phyloP scores from a whole-genome alignment of 164 flowering plant species.

The Stephania japonica region DNA sequence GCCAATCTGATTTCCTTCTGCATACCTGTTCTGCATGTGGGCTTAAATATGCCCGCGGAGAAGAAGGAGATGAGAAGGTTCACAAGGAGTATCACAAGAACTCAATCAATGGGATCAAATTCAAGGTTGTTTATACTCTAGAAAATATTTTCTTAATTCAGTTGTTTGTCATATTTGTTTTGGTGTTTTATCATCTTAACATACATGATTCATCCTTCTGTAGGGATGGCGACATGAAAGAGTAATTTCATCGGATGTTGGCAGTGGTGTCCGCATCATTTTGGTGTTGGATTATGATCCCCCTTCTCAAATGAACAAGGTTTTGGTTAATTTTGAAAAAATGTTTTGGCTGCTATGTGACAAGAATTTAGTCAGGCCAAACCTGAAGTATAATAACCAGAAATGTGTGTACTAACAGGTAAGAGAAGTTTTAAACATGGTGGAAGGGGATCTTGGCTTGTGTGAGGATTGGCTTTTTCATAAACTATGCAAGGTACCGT shows the following conservation, averaged over 20 bases:
- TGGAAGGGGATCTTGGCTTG: slow-evolving; percentile 69
- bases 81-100: slow-evolving; percentile 67
- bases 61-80: slow-evolving; percentile 61
- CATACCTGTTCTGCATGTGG: slow-evolving; percentile 63
- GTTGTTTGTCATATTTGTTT: neutral
- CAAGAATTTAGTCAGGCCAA: neutral
- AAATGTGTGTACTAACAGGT: slow-evolving; percentile 40
- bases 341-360: slow-evolving; percentile 4
- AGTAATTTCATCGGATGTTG: slow-evolving; percentile 24
- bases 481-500: slow-evolving; percentile 55
- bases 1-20: slow-evolving; percentile 83
- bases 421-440: slow-evolving; percentile 56
- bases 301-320: slow-evolving; percentile 64
- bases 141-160: neutral
- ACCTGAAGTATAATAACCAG: neutral
- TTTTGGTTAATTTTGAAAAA: slow-evolving; percentile 14
- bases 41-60: slow-evolving; percentile 60
- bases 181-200: neutral
- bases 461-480: slow-evolving; percentile 55
- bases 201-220: slow-evolving; percentile 2
- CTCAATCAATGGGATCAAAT: slow-evolving; percentile 59
- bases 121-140: slow-evolving; percentile 42
- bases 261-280: slow-evolving; percentile 44
- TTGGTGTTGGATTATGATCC: slow-evolving; percentile 62
- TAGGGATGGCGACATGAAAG: slow-evolving; percentile 85